Base-by-base conservation (phyloP, 768 basidiomycete species). In the Auricularia heimuer region DNA sequence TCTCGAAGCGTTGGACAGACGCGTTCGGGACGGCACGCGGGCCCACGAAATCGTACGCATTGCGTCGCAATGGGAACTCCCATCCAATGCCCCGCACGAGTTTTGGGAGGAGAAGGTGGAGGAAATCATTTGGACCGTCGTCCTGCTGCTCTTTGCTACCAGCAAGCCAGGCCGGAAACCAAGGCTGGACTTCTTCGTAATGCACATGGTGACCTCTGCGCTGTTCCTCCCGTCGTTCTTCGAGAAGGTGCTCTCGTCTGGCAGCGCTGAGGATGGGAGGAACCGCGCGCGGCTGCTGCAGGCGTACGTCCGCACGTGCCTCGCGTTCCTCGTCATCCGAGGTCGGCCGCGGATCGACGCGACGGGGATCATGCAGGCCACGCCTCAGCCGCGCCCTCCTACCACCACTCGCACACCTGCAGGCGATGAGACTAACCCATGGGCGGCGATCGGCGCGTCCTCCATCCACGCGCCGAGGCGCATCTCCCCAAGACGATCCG, bases 171-270 rank as follows among this genome's bases (percentile, higher is more conserved):
- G 79, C 2, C 74, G 79, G 47, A 78, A 80, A 67, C 81, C 82
- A 6, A 75, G 84, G 3, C 70, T 85, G 35, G 84, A 78, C 65
- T 78, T 86, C 74, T 83, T 84, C 79, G 72, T 86, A 62, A 82
- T 83, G 83, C 85, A 86, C 68, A 68, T 84, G 58, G 74, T 86
- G 56, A 85, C 80, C 10, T 79, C 79, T 42, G 76, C 82, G 7
- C 68, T 84, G 3, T 83, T 85, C 72, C 68, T 86, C 7, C 77
- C 78, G 33, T 78, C 80, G 0, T 69, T 81, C 44, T 67, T 82
- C 42, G 69, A 69, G 10, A 72, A 72, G 10, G 65, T 76, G 6
- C 67, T 71, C 36, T 76, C 72, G 45, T 67, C 71, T 10, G 56
- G 47, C 18, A 18, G 18, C 21, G 47, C 47, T 10, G 44, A 45